phyloP scores from a whole-genome alignment of 1,284 basidiomycete genomes.

The Leccinum pachyderme region DNA sequence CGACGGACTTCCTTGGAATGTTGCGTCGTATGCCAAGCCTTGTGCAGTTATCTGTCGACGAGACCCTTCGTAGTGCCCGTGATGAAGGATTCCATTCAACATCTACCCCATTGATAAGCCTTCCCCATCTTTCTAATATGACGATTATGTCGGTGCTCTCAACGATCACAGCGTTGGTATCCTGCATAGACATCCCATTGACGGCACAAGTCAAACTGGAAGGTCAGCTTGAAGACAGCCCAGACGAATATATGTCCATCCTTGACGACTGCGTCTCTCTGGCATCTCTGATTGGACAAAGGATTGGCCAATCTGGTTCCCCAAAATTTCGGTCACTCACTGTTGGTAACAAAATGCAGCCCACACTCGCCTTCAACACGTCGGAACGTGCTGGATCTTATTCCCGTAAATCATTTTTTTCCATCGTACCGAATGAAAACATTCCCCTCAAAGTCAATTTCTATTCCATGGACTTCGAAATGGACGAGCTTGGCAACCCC shows the following conservation, averaged over 20 bases:
- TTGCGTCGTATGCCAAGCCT: constrained; percentile 32
- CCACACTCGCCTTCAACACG: no score
- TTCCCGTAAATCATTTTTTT: no score
- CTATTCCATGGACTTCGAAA: background rate
- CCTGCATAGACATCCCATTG: constrained; percentile 2
- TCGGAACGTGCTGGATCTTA: no score
- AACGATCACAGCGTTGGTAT: constrained; percentile 2
- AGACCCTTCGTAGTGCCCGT: constrained; percentile 17
- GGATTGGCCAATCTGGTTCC: background rate
- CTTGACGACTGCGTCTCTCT: background rate
- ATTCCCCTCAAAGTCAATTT: background rate
- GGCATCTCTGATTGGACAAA: background rate
- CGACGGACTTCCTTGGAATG: constrained; percentile 20
- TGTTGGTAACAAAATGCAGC: no score
- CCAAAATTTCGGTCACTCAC: no score
- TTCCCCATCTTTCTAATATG: constrained; percentile 12
- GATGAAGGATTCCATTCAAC: background rate
- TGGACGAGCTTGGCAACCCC: background rate
- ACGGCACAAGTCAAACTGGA: background rate
- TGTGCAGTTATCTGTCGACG: constrained; percentile 24
- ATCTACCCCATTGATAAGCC: background rate
- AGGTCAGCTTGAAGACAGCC: background rate
- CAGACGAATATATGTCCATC: no score
- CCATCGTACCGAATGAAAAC: no score
- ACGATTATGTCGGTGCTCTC: constrained; percentile 2